These are phyloP conservation scores for Mycena olivaceomarginata DNA, from an alignment of 768 basidiomycete species.

Conservation along the genomic window DNA sequence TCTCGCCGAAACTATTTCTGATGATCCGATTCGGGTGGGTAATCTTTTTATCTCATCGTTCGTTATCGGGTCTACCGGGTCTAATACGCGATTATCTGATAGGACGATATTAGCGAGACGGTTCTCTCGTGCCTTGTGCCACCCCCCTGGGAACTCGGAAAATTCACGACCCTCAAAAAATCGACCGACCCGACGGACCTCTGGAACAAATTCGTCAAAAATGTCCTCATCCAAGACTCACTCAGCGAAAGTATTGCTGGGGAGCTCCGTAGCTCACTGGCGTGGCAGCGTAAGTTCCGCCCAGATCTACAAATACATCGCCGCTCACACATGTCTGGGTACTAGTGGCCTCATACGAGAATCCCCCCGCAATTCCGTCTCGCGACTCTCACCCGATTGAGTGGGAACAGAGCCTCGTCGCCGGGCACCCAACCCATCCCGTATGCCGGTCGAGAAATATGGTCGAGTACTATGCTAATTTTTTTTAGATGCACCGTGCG, in stretches of 20 bases:
- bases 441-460: constrained; percentile 51
- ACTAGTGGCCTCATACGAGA: constrained; percentile 60
- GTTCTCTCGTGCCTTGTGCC: constrained; percentile 57
- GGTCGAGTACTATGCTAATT: background rate
- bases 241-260: constrained; percentile 58
- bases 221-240: constrained; percentile 55
- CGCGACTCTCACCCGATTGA: constrained; percentile 64
- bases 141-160: constrained; percentile 63
- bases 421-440: constrained; percentile 78
- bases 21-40: constrained; percentile 37
- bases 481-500: constrained; percentile 73
- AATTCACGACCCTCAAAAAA: constrained; percentile 48
- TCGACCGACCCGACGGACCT: constrained; percentile 59
- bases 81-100: constrained; percentile 25
- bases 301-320: background rate
- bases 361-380: constrained; percentile 64
- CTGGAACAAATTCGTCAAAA: constrained; percentile 66
- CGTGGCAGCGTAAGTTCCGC: constrained; percentile 63
- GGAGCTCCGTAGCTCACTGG: constrained; percentile 65
- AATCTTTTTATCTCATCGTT: constrained; percentile 3
- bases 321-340: constrained; percentile 8
- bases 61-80: background rate
- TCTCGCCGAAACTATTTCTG: constrained; percentile 44
- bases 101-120: constrained; percentile 51
- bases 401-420: constrained; percentile 77